Evolutionary conservation across 305 asterid species (phyloP).

Genomic region (Caryopteris hybrid): DNA sequence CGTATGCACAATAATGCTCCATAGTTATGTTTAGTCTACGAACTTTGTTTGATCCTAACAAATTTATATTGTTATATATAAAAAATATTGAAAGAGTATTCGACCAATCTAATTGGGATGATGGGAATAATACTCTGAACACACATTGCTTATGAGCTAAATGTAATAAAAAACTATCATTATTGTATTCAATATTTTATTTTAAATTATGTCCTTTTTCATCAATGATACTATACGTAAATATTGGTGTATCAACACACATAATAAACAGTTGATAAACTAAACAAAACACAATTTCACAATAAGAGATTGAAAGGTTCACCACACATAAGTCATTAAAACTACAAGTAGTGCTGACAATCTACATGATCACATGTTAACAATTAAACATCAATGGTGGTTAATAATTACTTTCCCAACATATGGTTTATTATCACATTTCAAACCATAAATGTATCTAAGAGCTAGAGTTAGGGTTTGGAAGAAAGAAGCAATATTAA

Average conservation of each 20-base stretch:
- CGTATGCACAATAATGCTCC: too few relatives aligned
- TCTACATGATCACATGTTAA: conserved; percentile 5
- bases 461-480: conserved; percentile 10
- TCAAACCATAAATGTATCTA: neutral
- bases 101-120: too few relatives aligned
- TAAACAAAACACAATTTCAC: neutral
- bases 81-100: too few relatives aligned
- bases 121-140: too few relatives aligned
- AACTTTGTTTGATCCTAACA: too few relatives aligned
- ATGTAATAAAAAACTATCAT: neutral
- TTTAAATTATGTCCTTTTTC: too few relatives aligned
- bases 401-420: neutral
- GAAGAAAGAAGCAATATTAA: neutral
- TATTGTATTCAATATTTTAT: too few relatives aligned
- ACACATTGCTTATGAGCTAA: neutral
- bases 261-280: neutral
- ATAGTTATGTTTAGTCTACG: too few relatives aligned
- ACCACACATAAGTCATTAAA: neutral
- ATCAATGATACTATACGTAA: too few relatives aligned
- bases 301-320: neutral
- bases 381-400: neutral
- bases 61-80: too few relatives aligned
- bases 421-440: neutral
- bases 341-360: too few relatives aligned
- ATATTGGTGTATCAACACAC: too few relatives aligned